Base-by-base conservation (phyloP, 768 basidiomycete species). In the Auriculariales sp. region DNA sequence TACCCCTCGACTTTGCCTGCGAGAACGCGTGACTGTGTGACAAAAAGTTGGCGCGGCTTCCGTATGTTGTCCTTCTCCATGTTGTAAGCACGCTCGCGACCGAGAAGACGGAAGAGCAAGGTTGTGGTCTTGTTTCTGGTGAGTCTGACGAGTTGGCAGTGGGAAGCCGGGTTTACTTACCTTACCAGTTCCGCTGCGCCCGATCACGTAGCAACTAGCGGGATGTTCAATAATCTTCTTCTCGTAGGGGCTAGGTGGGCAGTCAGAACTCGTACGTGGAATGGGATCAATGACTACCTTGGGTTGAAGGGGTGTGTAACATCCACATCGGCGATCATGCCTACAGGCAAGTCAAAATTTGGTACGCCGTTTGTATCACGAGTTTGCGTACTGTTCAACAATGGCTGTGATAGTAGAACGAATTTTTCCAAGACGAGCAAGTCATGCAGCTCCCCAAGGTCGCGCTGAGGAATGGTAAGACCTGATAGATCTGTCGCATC, bases 101-200 rank as follows among this genome's bases (percentile, higher is more conserved):
- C 71, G 2, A 84, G 67, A 73, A 86, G 84, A 59, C 82, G 84
- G 66, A 79, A 81, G 1, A 86, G 64, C 72, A 86, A 83, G 0
- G 81, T 79, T 0, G 83, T 85, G 0, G 81, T 85, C n/a, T n/a
- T n/a, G 69, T 84, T 84, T 1, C 83, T 83, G 54, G 3, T 22
- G 15, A 12, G 3, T 6, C 12, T 12, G 14, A 17, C 17, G 19
- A 10, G 6, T 12, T 29, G 10, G 47, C 2, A 14, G 29, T 7
- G 3, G 0, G 25, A 32, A 11, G 5, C 1, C 4, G n/a, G n/a
- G n/a, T n/a, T n/a, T n/a, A 9, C 49, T 7, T 24, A 15, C 22
- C 69, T 11, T 55, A 82, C 83, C 83, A 0, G 89, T 86, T 28
- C 94, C 94, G 64, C 83, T 89, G 55, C 92, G 87, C 52, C 94